Base-by-base conservation (phyloP, 768 basidiomycete species). In the Tylopilus subfusipes region DNA sequence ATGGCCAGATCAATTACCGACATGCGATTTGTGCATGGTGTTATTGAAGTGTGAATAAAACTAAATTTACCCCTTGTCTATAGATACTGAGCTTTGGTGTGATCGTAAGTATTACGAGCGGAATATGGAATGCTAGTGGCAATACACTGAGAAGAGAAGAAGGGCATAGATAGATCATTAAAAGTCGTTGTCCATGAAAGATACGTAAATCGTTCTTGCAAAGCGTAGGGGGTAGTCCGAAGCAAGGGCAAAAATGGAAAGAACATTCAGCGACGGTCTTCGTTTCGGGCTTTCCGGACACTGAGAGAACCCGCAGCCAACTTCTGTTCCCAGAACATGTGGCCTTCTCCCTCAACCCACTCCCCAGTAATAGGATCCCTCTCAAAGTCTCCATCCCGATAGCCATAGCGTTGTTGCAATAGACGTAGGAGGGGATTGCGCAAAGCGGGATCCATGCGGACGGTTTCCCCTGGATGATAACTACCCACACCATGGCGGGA, bases 361-460 rank as follows among this genome's bases (percentile, higher is more conserved):
- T 79, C 76, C 13, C 85, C 85, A 0, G 83, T 81, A 39, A 68
- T 54, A 1, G 83, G 70, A 58, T 90, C 80, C 45, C 85, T 80
- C 62, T 93, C 91, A 61, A 93, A 93, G 65, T 93, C 90, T 1
- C 90, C 90, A 68, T 93, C 90, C 51, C 80, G 80, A 70, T 93
- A 93, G 25, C 79, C 80, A 64, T 89, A 93, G 38, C 90, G 80
- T 59, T 79, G 65, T 67, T 90, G 76, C 30, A 93, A 73, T 30
- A 93, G 74, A 69, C 76, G 81, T 56, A 93, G 76, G 42, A 93
- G 78, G 27, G 90, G 88, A 57, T 92, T 92, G 38, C 90, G 82
- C 54, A 93, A 73, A 33, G 86, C 89, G 11, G 90, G 90, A 63
- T 93, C 90, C 90, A 93, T 93, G 64, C 90, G 85, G 47, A 93